Evolutionary conservation across 768 basidiomycete genomes (phyloP), one percentile per base, ranked within the genome.

Genomic region (Mrakia blollopis): DNA sequence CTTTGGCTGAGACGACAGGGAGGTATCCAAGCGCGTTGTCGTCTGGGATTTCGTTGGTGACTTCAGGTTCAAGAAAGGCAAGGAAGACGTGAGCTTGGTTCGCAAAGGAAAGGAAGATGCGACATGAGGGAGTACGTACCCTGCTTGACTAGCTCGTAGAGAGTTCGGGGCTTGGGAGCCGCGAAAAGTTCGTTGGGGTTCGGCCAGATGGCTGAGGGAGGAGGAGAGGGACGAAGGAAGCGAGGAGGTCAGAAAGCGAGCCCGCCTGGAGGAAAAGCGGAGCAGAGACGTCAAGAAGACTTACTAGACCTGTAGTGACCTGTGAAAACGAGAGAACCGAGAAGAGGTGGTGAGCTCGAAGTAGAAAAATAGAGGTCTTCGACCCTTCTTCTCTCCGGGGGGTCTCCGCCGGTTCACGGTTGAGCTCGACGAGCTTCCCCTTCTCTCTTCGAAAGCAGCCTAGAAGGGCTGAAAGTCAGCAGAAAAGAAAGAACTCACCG

Each of bases 91-190:
- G 28, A 54, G 28, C n/a, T 25, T 71, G 2, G 39, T 3, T 71
- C 2, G 68, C 2, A 50, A 9, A 4, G 2, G 0, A 47, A 4
- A n/a, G 23, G 8, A 16, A 9, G 35, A 21, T n/a, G n/a, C n/a
- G n/a, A n/a, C n/a, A n/a, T n/a, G 14, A 41, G 44, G 23, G 16
- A 50, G 18, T 13, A 69, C 75, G 18, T 2, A 63, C 71, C 76
- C 57, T 78, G 77, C 28, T 73, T 73, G 72, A 74, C 72, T 35
- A 78, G 72, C 39, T 73, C 62, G 57, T 73, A 78, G 28, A 78
- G 73, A 25, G 72, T 73, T 39, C n/a, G 72, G 11, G 77, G 77
- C 63, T 69, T 73, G 25, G 62, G 62, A 13, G 21, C 16, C 9
- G 1, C 7, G 23, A 35, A 21, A n/a, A 78, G 65, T 16, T 60